A percentile compares a stretch with the other conserved stretches of the same genome.
Evolutionary conservation across 768 basidiomycete genomes (phyloP).

Genomic region (Boletus tylopilopsis): DNA sequence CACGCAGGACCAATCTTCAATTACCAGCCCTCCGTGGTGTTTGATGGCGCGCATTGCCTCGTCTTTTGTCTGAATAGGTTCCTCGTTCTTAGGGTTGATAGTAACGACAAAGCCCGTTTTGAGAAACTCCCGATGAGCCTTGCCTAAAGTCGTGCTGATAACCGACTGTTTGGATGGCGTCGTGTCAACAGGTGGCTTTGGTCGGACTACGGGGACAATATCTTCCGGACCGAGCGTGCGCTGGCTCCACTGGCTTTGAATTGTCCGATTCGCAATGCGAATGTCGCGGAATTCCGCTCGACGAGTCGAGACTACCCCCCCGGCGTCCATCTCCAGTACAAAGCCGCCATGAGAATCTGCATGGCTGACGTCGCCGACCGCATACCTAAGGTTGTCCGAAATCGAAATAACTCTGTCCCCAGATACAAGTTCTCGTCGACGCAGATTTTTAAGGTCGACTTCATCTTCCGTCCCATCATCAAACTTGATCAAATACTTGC

Average conservation of each 20-base stretch:
- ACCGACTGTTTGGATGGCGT: slow-evolving; percentile 50
- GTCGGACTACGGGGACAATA: slow-evolving; percentile 42
- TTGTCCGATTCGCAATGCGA: slow-evolving; percentile 48
- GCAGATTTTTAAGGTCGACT: slow-evolving; percentile 51
- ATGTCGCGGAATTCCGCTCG: slow-evolving; percentile 38
- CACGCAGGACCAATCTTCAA: slow-evolving; percentile 61
- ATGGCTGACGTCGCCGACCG: slow-evolving; percentile 31
- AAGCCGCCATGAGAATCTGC: slow-evolving; percentile 30
- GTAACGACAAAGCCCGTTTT: slow-evolving; percentile 62
- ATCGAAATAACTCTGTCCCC: slow-evolving; percentile 56
- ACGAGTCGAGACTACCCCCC: slow-evolving; percentile 18
- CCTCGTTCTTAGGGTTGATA: slow-evolving; percentile 35
- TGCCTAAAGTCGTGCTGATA: slow-evolving; percentile 34
- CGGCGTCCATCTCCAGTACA: slow-evolving; percentile 40
- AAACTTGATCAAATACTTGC: slow-evolving; percentile 52
- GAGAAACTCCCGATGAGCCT: slow-evolving; percentile 36
- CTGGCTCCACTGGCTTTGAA: slow-evolving; percentile 51
- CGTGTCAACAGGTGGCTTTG: slow-evolving; percentile 33
- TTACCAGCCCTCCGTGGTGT: slow-evolving; percentile 49
- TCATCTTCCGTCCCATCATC: slow-evolving; percentile 55
- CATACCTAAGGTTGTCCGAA: slow-evolving; percentile 27
- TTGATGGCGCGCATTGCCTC: slow-evolving; percentile 42
- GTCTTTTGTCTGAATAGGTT: slow-evolving; percentile 41
- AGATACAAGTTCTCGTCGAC: slow-evolving; percentile 43
- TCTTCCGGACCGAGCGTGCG: slow-evolving; percentile 41